A percentile compares a stretch with the other conserved stretches of the same genome.
Conservation (phyloP, 2,329 filamentous ascomycete species). For the Talaromyces sp. region DNA sequence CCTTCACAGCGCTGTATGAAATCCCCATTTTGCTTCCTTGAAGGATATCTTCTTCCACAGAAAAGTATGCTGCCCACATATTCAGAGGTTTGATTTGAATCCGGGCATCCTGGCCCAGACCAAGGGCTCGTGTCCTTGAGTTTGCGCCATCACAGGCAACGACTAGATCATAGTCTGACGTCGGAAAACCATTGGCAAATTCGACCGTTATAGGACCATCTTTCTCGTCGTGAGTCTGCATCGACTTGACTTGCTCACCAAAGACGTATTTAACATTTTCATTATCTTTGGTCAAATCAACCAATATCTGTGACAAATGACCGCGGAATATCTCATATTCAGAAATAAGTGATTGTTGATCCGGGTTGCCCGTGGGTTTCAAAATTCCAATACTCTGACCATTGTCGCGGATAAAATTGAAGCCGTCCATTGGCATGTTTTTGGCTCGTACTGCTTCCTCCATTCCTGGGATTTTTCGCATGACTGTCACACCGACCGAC, state of each 20-base stretch:
- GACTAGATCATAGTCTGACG: neutral
- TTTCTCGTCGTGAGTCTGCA: neutral
- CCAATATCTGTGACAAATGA: neutral
- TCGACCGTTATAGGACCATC: neutral
- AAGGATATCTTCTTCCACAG: neutral
- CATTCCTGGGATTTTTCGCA: constrained; percentile 52
- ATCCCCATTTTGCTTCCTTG: neutral
- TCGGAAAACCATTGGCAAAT: neutral
- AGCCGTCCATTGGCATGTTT: neutral
- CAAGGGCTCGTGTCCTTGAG: neutral
- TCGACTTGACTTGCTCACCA: neutral
- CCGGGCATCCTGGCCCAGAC: neutral
- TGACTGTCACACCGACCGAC: constrained; percentile 50
- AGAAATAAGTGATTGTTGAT: neutral
- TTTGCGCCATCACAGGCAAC: neutral
- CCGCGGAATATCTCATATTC: neutral
- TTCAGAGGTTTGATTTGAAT: neutral
- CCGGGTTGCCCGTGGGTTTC: neutral
- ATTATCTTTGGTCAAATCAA: neutral
- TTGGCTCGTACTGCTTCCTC: constrained; percentile 27
- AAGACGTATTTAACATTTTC: neutral
- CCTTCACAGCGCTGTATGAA: neutral
- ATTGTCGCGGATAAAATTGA: neutral
- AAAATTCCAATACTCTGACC: neutral
- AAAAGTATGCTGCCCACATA: neutral